These are phyloP conservation scores for Paralagenidium karlingii DNA, from an alignment of 352 stramenopile genomes.

Conservation along the genomic window DNA sequence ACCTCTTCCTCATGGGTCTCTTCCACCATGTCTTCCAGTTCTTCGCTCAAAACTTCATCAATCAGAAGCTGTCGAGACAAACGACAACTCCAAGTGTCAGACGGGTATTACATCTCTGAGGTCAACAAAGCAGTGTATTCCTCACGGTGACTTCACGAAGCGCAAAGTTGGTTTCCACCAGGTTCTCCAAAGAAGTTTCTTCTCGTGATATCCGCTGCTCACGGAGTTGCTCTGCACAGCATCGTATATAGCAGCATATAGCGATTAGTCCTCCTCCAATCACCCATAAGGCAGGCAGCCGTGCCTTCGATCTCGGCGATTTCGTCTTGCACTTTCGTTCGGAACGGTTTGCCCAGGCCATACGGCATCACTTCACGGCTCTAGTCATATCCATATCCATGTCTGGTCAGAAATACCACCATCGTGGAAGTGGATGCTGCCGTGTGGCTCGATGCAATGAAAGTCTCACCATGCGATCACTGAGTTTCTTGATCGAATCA, in stretches of 20 bases:
- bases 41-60: conserved; percentile 42
- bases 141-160: conserved; percentile 20
- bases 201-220: conserved; percentile 22
- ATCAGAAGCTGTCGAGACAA: conserved; percentile 22
- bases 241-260: background rate
- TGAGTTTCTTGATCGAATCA: conserved; percentile 3
- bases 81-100: background rate
- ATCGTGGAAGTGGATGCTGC: background rate
- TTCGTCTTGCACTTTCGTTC: conserved; percentile 17
- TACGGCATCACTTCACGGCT: conserved; percentile 1
- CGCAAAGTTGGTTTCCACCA: conserved; percentile 28
- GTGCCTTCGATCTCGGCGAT: conserved; percentile 35
- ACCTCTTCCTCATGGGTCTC: conserved; percentile 44
- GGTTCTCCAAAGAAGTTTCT: conserved; percentile 10
- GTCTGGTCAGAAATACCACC: conserved; percentile 3
- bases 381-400: background rate
- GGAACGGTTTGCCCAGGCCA: conserved; percentile 1
- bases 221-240: conserved; percentile 18
- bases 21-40: conserved; percentile 37
- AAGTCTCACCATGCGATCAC: conserved; percentile 2
- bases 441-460: conserved; percentile 3
- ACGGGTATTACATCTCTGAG: background rate
- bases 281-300: no score
- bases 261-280: background rate
- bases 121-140: background rate